A percentile compares a stretch with the other conserved stretches of the same genome.
These are phyloP conservation scores for Xylaria nigripes DNA, from an alignment of 495 filamentous ascomycete genomes.

Conservation along the genomic window DNA sequence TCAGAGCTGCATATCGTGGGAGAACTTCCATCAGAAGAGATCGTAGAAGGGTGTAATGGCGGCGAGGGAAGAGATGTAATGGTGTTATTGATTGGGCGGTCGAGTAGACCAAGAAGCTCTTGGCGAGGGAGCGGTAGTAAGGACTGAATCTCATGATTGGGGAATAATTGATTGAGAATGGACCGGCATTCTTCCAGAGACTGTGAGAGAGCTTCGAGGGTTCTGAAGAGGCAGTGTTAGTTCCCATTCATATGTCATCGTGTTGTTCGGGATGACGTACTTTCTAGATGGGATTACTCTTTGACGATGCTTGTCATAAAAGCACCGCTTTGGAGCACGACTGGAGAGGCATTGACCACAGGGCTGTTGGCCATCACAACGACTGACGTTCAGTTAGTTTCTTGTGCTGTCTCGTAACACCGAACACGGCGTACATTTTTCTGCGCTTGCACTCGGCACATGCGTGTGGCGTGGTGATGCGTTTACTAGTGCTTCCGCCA, in stretches of 20 bases:
- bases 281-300: conserved; percentile 51
- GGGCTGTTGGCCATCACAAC: conserved; percentile 51
- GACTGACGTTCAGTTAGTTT: conserved; percentile 29
- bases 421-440: conserved; percentile 41
- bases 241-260: not conserved
- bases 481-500: conserved; percentile 27
- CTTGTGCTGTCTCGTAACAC: not conserved
- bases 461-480: conserved; percentile 50
- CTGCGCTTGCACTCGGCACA: conserved; percentile 53
- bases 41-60: conserved; percentile 35
- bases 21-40: conserved; percentile 37
- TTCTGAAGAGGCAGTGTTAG: conserved; percentile 23
- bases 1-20: conserved; percentile 35
- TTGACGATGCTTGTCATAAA: conserved; percentile 54
- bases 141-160: conserved; percentile 43
- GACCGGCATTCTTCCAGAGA: conserved; percentile 51
- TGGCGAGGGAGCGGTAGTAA: conserved; percentile 44
- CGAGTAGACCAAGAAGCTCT: conserved; percentile 44
- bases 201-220: conserved; percentile 49
- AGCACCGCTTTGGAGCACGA: conserved; percentile 48
- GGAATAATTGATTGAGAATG: conserved; percentile 47
- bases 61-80: conserved; percentile 36
- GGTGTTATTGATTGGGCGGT: conserved; percentile 34
- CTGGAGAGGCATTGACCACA: conserved; percentile 52
- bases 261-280: conserved; percentile 14